phyloP scores from a whole-genome alignment of 495 filamentous ascomycete species.

The Penicillium taxi region DNA sequence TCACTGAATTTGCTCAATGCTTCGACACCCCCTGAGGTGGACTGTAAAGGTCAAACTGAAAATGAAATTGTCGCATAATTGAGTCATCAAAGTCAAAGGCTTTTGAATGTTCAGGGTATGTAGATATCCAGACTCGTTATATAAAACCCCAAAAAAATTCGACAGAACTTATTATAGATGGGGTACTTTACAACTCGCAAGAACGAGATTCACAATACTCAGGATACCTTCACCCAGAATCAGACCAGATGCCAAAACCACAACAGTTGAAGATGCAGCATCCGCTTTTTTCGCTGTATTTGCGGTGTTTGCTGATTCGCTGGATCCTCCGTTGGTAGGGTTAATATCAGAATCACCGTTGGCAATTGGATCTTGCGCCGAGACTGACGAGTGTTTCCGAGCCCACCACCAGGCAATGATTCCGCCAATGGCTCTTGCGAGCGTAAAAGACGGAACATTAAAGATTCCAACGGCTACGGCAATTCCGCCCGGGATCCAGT shows the following conservation, averaged over 20 bases:
- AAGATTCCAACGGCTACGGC: constrained; percentile 97
- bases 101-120: constrained; percentile 1
- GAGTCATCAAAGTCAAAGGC: too few species aligned
- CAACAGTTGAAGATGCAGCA: constrained; percentile 44
- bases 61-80: too few species aligned
- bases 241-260: constrained; percentile 64
- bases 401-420: constrained; percentile 69
- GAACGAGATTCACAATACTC: constrained; percentile 80
- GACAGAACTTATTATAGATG: constrained; percentile 45
- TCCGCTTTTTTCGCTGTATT: constrained; percentile 35
- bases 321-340: too few species aligned
- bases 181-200: constrained; percentile 73
- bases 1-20: too few species aligned
- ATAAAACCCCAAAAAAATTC: not conserved
- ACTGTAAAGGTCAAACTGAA: too few species aligned
- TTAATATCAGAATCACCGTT: too few species aligned
- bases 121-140: constrained; percentile 4
- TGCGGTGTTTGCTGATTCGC: constrained; percentile 6
- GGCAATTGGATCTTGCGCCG: too few species aligned
- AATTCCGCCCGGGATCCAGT: constrained; percentile 78
- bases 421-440: constrained; percentile 82
- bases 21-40: too few species aligned
- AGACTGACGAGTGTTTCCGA: constrained; percentile 20
- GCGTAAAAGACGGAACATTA: constrained; percentile 90
- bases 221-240: constrained; percentile 92